A percentile compares a stretch with the other conserved stretches of the same genome.
phyloP scores from a whole-genome alignment of 352 stramenopile species.

The Pythium dissotocum region DNA sequence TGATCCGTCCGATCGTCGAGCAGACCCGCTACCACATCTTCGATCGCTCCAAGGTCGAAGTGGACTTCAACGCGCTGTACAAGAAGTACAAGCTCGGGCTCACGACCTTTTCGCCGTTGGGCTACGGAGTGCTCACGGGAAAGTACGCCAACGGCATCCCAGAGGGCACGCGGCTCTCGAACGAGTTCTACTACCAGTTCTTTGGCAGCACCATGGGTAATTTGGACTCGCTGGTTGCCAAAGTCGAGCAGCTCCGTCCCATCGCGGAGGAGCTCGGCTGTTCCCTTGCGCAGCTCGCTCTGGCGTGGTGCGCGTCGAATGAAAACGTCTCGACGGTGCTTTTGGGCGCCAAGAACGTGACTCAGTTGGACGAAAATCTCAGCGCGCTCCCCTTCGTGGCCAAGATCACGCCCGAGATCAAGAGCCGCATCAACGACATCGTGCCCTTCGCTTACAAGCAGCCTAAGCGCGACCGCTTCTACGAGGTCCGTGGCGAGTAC shows the following conservation, averaged over 20 bases:
- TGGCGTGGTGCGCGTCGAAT: neutral
- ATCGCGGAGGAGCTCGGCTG: neutral
- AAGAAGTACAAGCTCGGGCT: neutral
- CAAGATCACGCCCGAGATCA: constrained; percentile 4
- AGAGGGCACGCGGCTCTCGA: neutral
- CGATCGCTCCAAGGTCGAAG: neutral
- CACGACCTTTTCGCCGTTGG: neutral
- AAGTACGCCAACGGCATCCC: neutral
- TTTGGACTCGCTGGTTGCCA: neutral
- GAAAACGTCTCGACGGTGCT: neutral
- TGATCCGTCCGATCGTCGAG: neutral
- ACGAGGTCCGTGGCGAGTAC: neutral
- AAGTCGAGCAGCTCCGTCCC: neutral
- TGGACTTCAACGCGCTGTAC: constrained; percentile 4
- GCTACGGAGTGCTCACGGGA: neutral
- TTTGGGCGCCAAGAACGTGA: neutral
- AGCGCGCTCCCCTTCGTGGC: neutral
- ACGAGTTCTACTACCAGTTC: constrained; percentile 5
- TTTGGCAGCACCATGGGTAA: neutral
- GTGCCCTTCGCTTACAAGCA: neutral
- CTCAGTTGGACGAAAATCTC: neutral
- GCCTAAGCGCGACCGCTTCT: neutral
- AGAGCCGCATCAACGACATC: neutral
- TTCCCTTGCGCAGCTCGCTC: neutral
- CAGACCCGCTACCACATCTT: neutral